A percentile compares a stretch with the other conserved stretches of the same genome.
Conservation (phyloP, 352 stramenopile species). For the Globisporangium rhizosaccharum region DNA sequence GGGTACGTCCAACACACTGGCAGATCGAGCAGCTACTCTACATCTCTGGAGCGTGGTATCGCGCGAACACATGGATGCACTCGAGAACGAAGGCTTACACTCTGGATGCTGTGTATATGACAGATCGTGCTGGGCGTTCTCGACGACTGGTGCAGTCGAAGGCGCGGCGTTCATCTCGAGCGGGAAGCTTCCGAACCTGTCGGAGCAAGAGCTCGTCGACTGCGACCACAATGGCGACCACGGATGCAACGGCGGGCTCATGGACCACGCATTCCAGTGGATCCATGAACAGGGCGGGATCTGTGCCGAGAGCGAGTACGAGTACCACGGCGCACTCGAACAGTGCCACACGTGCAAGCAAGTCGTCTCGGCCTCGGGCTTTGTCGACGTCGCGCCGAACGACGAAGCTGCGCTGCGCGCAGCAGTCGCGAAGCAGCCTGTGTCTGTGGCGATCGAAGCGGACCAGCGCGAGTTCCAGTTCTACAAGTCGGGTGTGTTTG, state of each 20-base stretch:
- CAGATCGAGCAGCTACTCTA: too few species aligned
- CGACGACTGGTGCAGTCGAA: conserved; percentile 87
- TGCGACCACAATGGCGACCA: conserved; percentile 82
- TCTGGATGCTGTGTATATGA: neutral
- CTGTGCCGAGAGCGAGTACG: conserved; percentile 69
- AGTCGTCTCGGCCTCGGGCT: conserved; percentile 34
- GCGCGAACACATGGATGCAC: too few species aligned
- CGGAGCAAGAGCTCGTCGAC: conserved; percentile 90
- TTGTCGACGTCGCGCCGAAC: conserved; percentile 53
- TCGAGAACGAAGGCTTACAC: neutral
- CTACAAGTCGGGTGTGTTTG: conserved; percentile 92
- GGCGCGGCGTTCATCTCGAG: conserved; percentile 80
- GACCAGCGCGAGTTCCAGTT: conserved; percentile 95
- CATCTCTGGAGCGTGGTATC: too few species aligned
- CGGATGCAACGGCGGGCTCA: conserved; percentile 88
- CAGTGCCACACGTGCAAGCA: conserved; percentile 28
- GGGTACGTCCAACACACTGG: conserved; percentile 22
- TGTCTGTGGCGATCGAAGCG: conserved; percentile 92
- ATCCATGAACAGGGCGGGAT: conserved; percentile 73
- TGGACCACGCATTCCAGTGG: conserved; percentile 91
- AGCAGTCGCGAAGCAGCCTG: conserved; percentile 90
- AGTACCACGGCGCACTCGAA: conserved; percentile 56
- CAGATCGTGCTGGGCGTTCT: conserved; percentile 96
- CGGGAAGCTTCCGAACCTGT: conserved; percentile 73
- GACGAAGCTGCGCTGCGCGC: conserved; percentile 67